These are phyloP conservation scores for Cephalotrichum gorgonifer DNA, from an alignment of 2,329 filamentous ascomycete species.

Conservation along the genomic window DNA sequence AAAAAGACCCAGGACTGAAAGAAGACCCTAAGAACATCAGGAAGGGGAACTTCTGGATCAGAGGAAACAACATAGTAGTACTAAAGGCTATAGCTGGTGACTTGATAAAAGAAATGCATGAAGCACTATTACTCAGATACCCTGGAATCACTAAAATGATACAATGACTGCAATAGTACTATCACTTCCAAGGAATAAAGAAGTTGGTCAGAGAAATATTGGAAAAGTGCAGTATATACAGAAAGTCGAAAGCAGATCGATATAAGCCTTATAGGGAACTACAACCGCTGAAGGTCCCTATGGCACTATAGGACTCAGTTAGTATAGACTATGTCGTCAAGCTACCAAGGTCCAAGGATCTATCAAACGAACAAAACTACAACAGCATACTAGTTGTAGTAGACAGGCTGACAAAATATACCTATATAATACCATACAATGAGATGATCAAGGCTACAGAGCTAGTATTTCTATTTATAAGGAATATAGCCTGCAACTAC, in stretches of 20 bases:
- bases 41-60: too few relatives aligned
- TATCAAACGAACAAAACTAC: not conserved
- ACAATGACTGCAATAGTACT: too few relatives aligned
- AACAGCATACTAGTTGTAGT: conserved; percentile 6
- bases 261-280: not conserved
- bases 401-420: too few relatives aligned
- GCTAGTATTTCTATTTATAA: too few relatives aligned
- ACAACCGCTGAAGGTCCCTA: conserved; percentile 4
- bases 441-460: too few relatives aligned
- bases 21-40: conserved; percentile 1
- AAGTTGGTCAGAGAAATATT: not conserved
- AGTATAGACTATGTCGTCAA: conserved; percentile 6
- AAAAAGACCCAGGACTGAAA: conserved; percentile 5
- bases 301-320: conserved; percentile 6
- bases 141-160: too few relatives aligned
- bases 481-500: too few relatives aligned
- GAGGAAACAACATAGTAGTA: conserved; percentile 7
- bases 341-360: conserved; percentile 5
- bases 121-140: too few relatives aligned
- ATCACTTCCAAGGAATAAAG: not conserved
- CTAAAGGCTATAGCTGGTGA: conserved; percentile 4
- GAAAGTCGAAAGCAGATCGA: not conserved
- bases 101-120: not conserved
- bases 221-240: not conserved
- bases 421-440: too few relatives aligned